phyloP scores from a whole-genome alignment of 1,284 basidiomycete species.

The Peniophora sp. region DNA sequence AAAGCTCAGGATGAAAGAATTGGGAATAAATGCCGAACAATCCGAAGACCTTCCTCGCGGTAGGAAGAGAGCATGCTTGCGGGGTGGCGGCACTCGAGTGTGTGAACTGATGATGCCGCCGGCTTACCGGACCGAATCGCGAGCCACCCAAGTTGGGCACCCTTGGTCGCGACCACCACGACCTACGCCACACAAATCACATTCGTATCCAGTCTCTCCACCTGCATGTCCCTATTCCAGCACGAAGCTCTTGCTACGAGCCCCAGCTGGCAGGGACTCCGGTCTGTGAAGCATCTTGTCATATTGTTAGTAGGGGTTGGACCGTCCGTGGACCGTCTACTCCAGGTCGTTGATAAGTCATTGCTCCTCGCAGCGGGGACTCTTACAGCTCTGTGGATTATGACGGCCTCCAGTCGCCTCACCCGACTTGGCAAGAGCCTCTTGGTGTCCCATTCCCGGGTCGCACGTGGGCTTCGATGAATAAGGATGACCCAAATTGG shows the following conservation, averaged over 20 bases:
- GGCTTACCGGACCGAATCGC: background rate
- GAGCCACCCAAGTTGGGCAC: slow-evolving; percentile 2
- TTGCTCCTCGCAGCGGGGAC: slow-evolving; percentile 31
- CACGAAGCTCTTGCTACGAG: background rate
- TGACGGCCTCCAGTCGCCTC: slow-evolving; percentile 3
- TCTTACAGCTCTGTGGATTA: slow-evolving; percentile 42
- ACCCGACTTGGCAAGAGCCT: slow-evolving; percentile 32
- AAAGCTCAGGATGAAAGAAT: background rate
- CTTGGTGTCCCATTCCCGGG: slow-evolving; percentile 39
- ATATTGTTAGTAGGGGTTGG: slow-evolving; percentile 30
- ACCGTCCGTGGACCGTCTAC: slow-evolving; percentile 2
- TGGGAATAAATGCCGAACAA: background rate
- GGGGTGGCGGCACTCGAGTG: slow-evolving; percentile 1
- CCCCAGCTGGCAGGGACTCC: slow-evolving; percentile 30
- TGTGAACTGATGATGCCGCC: background rate
- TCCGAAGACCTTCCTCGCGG: too few relatives aligned
- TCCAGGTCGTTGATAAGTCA: background rate
- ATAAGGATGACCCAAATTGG: slow-evolving; percentile 43
- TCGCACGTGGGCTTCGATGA: slow-evolving; percentile 25
- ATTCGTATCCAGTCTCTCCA: background rate
- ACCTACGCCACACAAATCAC: background rate
- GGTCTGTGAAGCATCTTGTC: slow-evolving; percentile 27
- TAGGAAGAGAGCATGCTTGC: too few relatives aligned
- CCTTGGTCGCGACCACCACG: background rate
- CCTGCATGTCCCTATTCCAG: background rate